A percentile compares a stretch with the other conserved stretches of the same genome.
Conservation (phyloP, 164 flowering plant genomes). For the Umbellularia californica region DNA sequence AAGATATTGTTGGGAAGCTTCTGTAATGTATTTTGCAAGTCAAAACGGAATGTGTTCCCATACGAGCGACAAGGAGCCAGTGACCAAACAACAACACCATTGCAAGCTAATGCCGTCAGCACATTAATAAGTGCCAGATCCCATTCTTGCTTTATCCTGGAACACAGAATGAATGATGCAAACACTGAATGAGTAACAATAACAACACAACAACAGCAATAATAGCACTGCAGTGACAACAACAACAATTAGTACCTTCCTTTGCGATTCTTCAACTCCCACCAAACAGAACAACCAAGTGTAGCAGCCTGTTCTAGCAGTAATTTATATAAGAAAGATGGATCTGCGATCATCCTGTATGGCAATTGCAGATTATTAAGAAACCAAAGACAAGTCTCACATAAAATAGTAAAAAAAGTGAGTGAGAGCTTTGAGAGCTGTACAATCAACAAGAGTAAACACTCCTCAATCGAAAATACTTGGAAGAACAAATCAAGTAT, state of each 20-base stretch:
- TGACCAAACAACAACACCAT: constrained; percentile 87
- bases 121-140: constrained; percentile 94
- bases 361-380: constrained; percentile 7
- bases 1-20: constrained; percentile 98
- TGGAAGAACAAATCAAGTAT: background rate
- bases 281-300: constrained; percentile 83
- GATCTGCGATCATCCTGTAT: constrained; percentile 96
- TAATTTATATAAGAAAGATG: constrained; percentile 71
- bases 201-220: too few species aligned
- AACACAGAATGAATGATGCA: constrained; percentile 3
- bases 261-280: constrained; percentile 85
- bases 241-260: constrained; percentile 46
- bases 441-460: background rate
- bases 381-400: background rate
- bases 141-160: constrained; percentile 95
- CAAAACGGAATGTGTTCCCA: constrained; percentile 83
- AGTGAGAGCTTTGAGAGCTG: background rate
- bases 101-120: constrained; percentile 77
- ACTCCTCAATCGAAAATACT: background rate
- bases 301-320: constrained; percentile 78
- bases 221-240: background rate
- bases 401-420: background rate
- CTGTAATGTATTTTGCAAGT: constrained; percentile 89
- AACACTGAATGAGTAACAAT: background rate
- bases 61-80: constrained; percentile 99